Evolutionary conservation across 108 stramenopile genomes (phyloP).

Genomic region (Nitzschia sp.): DNA sequence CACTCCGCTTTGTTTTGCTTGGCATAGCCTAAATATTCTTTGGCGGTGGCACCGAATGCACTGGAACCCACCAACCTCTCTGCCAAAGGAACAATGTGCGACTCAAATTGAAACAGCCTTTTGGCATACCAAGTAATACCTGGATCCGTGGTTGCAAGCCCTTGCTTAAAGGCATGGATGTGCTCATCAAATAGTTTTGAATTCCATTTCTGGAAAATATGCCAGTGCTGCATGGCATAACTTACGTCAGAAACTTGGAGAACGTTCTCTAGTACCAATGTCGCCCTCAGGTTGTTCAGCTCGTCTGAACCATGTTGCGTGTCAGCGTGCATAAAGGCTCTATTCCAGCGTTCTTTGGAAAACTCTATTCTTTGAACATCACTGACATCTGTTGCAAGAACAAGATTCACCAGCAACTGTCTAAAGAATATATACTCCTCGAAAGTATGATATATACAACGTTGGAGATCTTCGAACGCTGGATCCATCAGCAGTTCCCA

Average conservation of each 20-base stretch:
- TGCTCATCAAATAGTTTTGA: conserved; percentile 32
- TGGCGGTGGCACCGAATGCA: background rate
- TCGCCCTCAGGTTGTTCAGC: conserved; percentile 15
- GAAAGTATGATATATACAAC: conserved; percentile 22
- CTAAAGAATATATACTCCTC: conserved; percentile 43
- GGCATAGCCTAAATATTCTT: background rate
- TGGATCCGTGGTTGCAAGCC: conserved; percentile 15
- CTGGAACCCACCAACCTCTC: background rate
- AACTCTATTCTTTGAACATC: conserved; percentile 12
- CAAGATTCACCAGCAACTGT: conserved; percentile 45
- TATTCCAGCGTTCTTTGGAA: conserved; percentile 27
- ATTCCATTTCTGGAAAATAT: conserved; percentile 40
- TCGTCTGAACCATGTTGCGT: background rate
- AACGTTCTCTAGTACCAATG: conserved; percentile 36
- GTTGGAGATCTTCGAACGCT: conserved; percentile 20
- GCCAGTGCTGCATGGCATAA: conserved; percentile 47
- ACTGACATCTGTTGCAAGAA: conserved; percentile 46
- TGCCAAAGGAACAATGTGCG: background rate
- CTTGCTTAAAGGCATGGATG: conserved; percentile 19
- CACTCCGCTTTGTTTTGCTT: background rate
- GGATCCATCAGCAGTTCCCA: conserved; percentile 39
- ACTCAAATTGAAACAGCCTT: background rate
- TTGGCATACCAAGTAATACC: conserved; percentile 25
- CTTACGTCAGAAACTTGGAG: conserved; percentile 38
- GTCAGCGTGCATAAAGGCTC: conserved; percentile 14